These are phyloP conservation scores for Endocladia muricata DNA, from an alignment of 31 red algal species.

Conservation along the genomic window DNA sequence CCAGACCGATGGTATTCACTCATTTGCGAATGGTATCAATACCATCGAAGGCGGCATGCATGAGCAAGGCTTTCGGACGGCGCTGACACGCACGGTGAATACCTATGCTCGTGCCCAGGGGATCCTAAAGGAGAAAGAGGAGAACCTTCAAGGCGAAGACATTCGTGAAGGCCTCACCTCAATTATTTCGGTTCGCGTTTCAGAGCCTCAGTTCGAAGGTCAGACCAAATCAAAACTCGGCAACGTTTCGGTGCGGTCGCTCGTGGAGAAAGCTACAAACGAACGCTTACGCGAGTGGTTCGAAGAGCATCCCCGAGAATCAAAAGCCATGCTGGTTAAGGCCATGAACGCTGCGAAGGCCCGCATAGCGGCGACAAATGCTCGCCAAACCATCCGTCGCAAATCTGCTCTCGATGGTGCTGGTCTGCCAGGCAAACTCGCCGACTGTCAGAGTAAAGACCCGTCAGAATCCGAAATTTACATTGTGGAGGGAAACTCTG, in stretches of 20 bases:
- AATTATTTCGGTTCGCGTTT: neutral
- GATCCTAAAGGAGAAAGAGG: neutral
- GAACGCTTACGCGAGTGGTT: neutral
- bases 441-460: conserved; percentile 10
- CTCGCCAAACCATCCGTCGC: conserved; percentile 13
- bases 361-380: neutral
- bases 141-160: conserved; percentile 1
- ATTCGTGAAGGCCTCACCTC: conserved; percentile 24
- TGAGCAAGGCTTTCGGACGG: neutral
- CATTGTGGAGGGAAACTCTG: conserved; percentile 40
- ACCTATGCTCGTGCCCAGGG: neutral
- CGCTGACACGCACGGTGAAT: conserved; percentile 14
- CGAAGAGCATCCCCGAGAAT: neutral
- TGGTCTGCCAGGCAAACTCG: conserved; percentile 23
- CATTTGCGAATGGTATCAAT: neutral
- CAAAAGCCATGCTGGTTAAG: conserved; percentile 13
- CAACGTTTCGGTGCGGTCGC: neutral
- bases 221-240: conserved; percentile 29
- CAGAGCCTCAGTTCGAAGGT: conserved; percentile 27
- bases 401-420: neutral
- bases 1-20: neutral
- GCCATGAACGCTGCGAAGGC: conserved; percentile 7
- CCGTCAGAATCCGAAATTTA: conserved; percentile 16
- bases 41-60: neutral
- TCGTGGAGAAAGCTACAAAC: neutral